Percentiles rank a stretch among this genome's conserved stretches.
These are phyloP conservation scores for Colletotrichum noveboracense DNA, from an alignment of 2,329 filamentous ascomycete genomes.

Conservation along the genomic window DNA sequence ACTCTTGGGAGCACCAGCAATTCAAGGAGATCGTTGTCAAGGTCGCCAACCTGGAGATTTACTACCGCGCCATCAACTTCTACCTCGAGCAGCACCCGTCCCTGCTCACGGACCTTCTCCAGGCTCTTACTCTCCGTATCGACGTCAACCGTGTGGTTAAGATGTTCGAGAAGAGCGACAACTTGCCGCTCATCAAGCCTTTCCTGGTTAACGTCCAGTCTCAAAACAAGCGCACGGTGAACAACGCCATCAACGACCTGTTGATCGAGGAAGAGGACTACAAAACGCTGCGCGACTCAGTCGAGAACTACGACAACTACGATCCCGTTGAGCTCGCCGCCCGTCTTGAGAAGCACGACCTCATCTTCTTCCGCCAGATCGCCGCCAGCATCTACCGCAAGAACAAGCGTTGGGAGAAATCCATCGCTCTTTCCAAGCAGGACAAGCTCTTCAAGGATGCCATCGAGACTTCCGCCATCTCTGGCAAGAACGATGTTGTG, in stretches of 20 bases:
- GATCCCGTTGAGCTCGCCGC: constrained; percentile 91
- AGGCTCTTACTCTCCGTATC: constrained; percentile 88
- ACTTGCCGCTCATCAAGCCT: constrained; percentile 96
- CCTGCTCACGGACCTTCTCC: constrained; percentile 92
- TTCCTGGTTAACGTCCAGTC: constrained; percentile 96
- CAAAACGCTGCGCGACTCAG: constrained; percentile 96
- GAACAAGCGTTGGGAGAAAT: constrained; percentile 99
- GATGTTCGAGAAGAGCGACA: constrained; percentile 98
- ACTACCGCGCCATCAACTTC: constrained; percentile 96
- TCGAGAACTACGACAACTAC: constrained; percentile 99
- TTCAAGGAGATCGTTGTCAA: constrained; percentile 99
- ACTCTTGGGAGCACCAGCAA: constrained; percentile 98
- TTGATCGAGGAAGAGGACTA: constrained; percentile 99
- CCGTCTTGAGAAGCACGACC: constrained; percentile 93
- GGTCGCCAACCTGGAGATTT: constrained; percentile 98
- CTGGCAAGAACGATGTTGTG: constrained; percentile 87
- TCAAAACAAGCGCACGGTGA: constrained; percentile 98
- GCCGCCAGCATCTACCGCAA: constrained; percentile 98
- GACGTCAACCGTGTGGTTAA: constrained; percentile 99
- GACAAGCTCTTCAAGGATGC: constrained; percentile 99
- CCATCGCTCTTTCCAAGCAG: constrained; percentile 95
- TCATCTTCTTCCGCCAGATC: constrained; percentile 99
- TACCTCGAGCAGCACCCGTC: constrained; percentile 97
- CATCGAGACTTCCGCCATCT: constrained; percentile 95
- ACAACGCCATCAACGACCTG: constrained; percentile 96